Conservation (phyloP, 257 asterid genomes). For the Voacanga thouarsii region DNA sequence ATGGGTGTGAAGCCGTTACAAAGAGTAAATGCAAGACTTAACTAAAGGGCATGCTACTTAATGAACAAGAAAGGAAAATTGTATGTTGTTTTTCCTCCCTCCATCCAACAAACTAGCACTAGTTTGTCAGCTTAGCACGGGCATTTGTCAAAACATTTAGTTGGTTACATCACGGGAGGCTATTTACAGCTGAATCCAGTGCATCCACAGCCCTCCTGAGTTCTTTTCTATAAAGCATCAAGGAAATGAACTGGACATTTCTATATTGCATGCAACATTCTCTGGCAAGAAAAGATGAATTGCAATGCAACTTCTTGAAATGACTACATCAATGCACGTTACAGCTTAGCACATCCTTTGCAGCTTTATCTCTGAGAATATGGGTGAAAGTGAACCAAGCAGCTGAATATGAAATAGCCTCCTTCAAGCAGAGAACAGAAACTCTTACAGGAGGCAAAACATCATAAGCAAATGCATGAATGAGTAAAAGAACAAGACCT, state of each 20-base stretch:
- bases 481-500: background rate
- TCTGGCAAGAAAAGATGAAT: background rate
- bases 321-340: background rate
- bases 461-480: background rate
- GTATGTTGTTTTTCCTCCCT: background rate
- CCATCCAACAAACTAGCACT: background rate
- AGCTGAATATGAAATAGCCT: background rate
- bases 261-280: background rate
- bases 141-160: background rate
- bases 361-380: background rate
- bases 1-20: background rate
- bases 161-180: conserved; percentile 43
- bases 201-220: conserved; percentile 84
- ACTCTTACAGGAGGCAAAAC: background rate
- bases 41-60: background rate
- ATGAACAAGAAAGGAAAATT: background rate
- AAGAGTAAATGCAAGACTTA: background rate
- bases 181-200: conserved; percentile 71
- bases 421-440: background rate
- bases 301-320: background rate
- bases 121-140: background rate
- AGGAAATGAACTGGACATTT: conserved; percentile 30
- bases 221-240: conserved; percentile 53
- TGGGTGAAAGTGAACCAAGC: background rate
- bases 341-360: background rate